These are phyloP conservation scores for Diaporthe helianthi DNA, from an alignment of 2,329 filamentous ascomycete genomes.

Conservation along the genomic window DNA sequence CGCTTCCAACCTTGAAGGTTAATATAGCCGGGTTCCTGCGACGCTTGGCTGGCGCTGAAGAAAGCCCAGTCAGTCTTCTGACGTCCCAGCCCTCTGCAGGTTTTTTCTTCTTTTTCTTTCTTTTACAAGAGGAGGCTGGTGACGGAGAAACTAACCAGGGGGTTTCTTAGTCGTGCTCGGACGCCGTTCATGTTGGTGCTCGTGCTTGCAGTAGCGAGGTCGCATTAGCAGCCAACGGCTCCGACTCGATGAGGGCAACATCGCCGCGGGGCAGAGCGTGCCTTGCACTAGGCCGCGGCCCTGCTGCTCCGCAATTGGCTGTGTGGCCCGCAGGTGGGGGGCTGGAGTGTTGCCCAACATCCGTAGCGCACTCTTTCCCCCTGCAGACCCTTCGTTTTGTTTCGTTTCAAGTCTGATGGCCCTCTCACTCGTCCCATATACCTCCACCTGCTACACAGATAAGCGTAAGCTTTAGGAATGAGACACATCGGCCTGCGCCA, in stretches of 20 bases:
- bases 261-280: neutral
- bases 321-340: neutral
- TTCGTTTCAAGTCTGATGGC: constrained; percentile 13
- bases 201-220: neutral
- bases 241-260: constrained; percentile 9
- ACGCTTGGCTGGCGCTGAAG: constrained; percentile 11
- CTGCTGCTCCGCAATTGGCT: constrained; percentile 1
- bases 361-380: neutral
- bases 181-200: constrained; percentile 7
- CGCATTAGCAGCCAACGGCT: constrained; percentile 2
- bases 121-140: neutral
- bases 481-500: neutral
- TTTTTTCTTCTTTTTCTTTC: neutral
- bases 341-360: neutral
- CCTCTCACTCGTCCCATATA: neutral
- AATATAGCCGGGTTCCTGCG: neutral
- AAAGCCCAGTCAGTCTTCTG: constrained; percentile 2
- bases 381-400: constrained; percentile 6
- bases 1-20: too few relatives aligned
- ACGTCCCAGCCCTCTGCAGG: neutral
- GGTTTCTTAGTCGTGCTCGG: neutral
- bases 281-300: constrained; percentile 3
- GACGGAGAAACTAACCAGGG: neutral
- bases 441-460: neutral
- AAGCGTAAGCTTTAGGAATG: constrained; percentile 1